Evolutionary conservation across 2,329 filamentous ascomycete genomes (phyloP).

Genomic region (Exserohilum turcica): DNA sequence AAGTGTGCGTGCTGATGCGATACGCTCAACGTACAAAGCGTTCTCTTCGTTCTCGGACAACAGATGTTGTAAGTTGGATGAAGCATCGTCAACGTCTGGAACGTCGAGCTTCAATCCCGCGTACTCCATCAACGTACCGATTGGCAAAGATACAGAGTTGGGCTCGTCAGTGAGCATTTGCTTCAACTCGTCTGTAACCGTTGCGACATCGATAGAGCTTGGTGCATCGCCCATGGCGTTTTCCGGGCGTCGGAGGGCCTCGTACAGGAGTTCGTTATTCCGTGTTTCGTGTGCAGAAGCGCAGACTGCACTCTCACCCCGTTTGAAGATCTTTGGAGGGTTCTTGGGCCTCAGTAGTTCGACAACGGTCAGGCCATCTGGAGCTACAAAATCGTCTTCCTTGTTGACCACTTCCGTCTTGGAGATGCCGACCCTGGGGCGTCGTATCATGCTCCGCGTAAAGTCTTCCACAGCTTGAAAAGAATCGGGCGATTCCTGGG

Average conservation of each 20-base stretch:
- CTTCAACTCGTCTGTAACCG: conserved; percentile 19
- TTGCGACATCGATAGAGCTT: conserved; percentile 16
- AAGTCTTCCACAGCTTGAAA: conserved; percentile 20
- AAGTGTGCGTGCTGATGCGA: conserved; percentile 26
- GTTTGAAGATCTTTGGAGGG: conserved; percentile 10
- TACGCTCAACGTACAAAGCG: conserved; percentile 9
- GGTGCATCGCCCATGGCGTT: neutral
- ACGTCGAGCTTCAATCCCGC: conserved; percentile 22
- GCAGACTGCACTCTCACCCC: neutral
- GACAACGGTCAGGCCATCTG: conserved; percentile 27
- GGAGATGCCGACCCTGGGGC: conserved; percentile 2
- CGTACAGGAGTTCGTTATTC: conserved; percentile 21
- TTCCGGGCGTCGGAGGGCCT: conserved; percentile 13
- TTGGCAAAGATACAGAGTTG: conserved; percentile 7
- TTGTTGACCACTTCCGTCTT: conserved; percentile 12
- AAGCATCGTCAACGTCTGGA: conserved; percentile 40
- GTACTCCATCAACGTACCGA: conserved; percentile 34
- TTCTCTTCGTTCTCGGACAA: conserved; percentile 9
- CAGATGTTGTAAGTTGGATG: conserved; percentile 28
- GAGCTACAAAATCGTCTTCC: conserved; percentile 37
- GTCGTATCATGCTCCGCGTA: conserved; percentile 22
- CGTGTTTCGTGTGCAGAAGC: neutral
- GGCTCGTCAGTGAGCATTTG: conserved; percentile 16
- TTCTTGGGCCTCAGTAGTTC: conserved; percentile 17
- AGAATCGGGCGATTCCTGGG: neutral